Conservation (phyloP, 1,139 yeast genomes). For the Suhomyces bribrorum region DNA sequence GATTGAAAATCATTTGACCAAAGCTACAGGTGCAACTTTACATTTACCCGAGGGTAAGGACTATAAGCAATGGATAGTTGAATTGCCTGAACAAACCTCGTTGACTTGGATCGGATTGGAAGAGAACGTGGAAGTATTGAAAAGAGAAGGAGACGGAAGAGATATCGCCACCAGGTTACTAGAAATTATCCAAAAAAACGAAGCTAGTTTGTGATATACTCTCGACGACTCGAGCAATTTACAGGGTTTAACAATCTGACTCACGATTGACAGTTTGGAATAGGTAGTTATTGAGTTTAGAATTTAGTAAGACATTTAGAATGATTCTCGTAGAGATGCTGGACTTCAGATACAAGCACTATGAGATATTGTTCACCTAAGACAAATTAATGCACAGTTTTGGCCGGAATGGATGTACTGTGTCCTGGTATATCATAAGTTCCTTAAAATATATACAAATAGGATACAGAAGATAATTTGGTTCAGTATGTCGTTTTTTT, state of each 20-base stretch:
- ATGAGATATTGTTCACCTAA: too few species aligned
- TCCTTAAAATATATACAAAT: too few species aligned
- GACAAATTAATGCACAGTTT: too few species aligned
- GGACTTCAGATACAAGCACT: too few species aligned
- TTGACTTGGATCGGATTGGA: constrained; percentile 65
- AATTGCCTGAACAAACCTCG: constrained; percentile 60
- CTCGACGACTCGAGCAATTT: not conserved
- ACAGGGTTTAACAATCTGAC: not conserved
- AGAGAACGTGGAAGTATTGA: constrained; percentile 37
- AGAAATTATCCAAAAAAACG: constrained; percentile 1
- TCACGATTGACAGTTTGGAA: too few species aligned
- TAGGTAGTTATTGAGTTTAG: too few species aligned
- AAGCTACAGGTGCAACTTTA: constrained; percentile 20
- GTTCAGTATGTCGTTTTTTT: too few species aligned
- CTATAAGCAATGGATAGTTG: constrained; percentile 53
- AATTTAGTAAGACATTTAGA: too few species aligned
- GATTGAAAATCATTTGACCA: constrained; percentile 30
- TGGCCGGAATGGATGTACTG: too few species aligned
- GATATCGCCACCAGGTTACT: constrained; percentile 16
- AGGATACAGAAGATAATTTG: too few species aligned
- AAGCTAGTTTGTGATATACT: not conserved
- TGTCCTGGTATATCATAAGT: too few species aligned
- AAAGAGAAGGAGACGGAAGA: constrained; percentile 23
- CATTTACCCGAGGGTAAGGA: constrained; percentile 51
- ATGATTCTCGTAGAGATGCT: too few species aligned